These are phyloP conservation scores for Ceratocystiopsis brevicomis DNA, from an alignment of 2,329 filamentous ascomycete genomes.

Conservation along the genomic window DNA sequence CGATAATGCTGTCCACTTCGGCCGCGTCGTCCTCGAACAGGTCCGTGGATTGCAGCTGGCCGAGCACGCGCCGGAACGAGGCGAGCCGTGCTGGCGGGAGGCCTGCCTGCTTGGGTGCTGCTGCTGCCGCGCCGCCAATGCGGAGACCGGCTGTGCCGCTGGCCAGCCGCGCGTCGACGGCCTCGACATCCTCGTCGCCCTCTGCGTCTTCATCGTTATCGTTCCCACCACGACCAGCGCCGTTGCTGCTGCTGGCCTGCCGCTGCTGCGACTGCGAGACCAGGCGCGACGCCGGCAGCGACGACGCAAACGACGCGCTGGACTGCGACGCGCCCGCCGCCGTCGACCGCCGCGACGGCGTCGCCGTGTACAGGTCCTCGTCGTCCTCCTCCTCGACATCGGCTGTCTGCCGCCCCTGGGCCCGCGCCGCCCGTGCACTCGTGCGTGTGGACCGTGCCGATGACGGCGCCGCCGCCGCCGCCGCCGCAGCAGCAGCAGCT, in stretches of 20 bases:
- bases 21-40: constrained; percentile 82
- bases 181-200: constrained; percentile 17
- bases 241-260: constrained; percentile 15
- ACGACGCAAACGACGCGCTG: constrained; percentile 60
- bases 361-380: constrained; percentile 22
- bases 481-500: constrained; percentile 17
- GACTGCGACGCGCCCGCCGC: constrained; percentile 24
- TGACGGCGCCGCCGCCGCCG: constrained; percentile 16
- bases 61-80: constrained; percentile 63
- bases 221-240: constrained; percentile 3
- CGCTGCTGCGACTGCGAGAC: constrained; percentile 19
- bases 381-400: constrained; percentile 31
- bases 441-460: constrained; percentile 14
- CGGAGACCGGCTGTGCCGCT: constrained; percentile 22
- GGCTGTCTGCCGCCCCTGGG: constrained; percentile 18
- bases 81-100: constrained; percentile 46
- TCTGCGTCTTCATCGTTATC: constrained; percentile 21
- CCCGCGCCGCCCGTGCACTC: constrained; percentile 10
- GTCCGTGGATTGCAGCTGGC: constrained; percentile 53
- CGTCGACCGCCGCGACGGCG: constrained; percentile 22
- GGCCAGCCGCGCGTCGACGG: constrained; percentile 15
- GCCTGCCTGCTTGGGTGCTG: constrained; percentile 15
- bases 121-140: constrained; percentile 13
- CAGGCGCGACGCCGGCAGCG: constrained; percentile 55
- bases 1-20: constrained; percentile 53